Percentiles rank a stretch among this genome's conserved stretches.
Conservation (phyloP, 768 basidiomycete species). For the Sporobolomyces phaffii region DNA sequence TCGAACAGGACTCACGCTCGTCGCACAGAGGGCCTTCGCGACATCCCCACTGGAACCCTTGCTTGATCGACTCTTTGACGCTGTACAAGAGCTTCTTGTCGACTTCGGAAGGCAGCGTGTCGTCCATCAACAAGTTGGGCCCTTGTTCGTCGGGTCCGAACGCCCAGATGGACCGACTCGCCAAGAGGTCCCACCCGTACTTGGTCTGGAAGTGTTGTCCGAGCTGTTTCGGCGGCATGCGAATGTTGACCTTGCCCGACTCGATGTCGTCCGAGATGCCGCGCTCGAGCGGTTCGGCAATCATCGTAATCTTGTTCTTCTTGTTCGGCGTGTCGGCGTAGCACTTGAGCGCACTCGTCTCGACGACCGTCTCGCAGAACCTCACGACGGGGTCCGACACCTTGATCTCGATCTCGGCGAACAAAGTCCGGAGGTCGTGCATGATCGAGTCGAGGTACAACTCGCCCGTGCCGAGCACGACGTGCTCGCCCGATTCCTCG, state of each 20-base stretch:
- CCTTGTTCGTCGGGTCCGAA: slow-evolving; percentile 97
- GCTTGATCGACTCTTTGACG: slow-evolving; percentile 91
- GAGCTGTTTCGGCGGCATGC: slow-evolving; percentile 88
- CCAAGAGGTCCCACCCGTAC: slow-evolving; percentile 96
- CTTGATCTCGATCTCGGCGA: slow-evolving; percentile 99
- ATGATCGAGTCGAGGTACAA: slow-evolving; percentile 93
- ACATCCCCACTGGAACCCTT: slow-evolving; percentile 99
- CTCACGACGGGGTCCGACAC: slow-evolving; percentile 98
- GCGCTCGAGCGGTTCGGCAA: slow-evolving; percentile 91
- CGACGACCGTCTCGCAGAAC: slow-evolving; percentile 95
- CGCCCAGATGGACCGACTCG: slow-evolving; percentile 97
- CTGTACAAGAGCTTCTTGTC: slow-evolving; percentile 86
- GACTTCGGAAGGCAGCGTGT: slow-evolving; percentile 90
- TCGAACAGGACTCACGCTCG: slow-evolving; percentile 84
- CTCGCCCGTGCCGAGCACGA: slow-evolving; percentile 93
- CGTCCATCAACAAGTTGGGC: slow-evolving; percentile 86
- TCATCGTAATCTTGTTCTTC: slow-evolving; percentile 98
- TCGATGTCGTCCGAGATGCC: slow-evolving; percentile 97
- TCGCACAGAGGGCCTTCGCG: slow-evolving; percentile 96
- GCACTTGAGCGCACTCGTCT: slow-evolving; percentile 95
- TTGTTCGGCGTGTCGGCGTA: slow-evolving; percentile 99
- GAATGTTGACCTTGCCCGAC: slow-evolving; percentile 82
- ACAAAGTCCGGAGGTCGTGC: slow-evolving; percentile 86
- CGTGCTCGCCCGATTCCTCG: slow-evolving; percentile 96
- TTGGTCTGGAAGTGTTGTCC: slow-evolving; percentile 94